Evolutionary conservation across 805 yeast genomes (phyloP).

Genomic region (Sugiyamaella valdiviana): DNA sequence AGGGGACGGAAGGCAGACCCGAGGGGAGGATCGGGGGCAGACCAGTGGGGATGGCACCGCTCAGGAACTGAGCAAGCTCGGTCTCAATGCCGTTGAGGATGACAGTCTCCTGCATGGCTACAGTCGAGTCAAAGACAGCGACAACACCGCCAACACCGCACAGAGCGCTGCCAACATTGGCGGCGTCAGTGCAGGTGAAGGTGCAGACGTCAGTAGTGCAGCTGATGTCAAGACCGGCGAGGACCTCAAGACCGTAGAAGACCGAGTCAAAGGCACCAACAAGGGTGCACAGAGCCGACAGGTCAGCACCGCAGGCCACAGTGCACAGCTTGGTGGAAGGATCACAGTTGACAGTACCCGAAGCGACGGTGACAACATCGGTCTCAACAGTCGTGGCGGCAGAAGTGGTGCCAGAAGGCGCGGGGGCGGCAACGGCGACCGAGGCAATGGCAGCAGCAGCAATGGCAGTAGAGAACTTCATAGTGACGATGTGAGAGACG

Average conservation of each 20-base stretch:
- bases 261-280: slow-evolving; percentile 15
- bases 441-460: slow-evolving; percentile 10
- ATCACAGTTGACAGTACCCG: slow-evolving; percentile 11
- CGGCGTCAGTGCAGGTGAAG: slow-evolving; percentile 12
- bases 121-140: slow-evolving; percentile 7
- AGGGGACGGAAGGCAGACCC: slow-evolving; percentile 2
- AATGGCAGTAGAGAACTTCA: slow-evolving; percentile 15
- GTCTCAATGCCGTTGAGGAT: slow-evolving; percentile 1
- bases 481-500: neutral
- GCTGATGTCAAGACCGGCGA: slow-evolving; percentile 12
- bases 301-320: slow-evolving; percentile 10
- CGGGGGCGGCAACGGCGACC: slow-evolving; percentile 10
- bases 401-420: neutral
- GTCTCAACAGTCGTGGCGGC: neutral
- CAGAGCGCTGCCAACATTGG: slow-evolving; percentile 1
- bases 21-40: neutral
- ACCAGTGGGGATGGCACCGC: slow-evolving; percentile 5
- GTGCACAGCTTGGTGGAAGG: slow-evolving; percentile 13
- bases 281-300: slow-evolving; percentile 10
- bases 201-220: slow-evolving; percentile 14
- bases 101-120: slow-evolving; percentile 8
- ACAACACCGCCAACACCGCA: slow-evolving; percentile 5
- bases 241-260: slow-evolving; percentile 14
- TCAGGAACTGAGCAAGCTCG: neutral
- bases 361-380: neutral